phyloP scores from a whole-genome alignment of 306 rosid species.

The Parietaria judaica region DNA sequence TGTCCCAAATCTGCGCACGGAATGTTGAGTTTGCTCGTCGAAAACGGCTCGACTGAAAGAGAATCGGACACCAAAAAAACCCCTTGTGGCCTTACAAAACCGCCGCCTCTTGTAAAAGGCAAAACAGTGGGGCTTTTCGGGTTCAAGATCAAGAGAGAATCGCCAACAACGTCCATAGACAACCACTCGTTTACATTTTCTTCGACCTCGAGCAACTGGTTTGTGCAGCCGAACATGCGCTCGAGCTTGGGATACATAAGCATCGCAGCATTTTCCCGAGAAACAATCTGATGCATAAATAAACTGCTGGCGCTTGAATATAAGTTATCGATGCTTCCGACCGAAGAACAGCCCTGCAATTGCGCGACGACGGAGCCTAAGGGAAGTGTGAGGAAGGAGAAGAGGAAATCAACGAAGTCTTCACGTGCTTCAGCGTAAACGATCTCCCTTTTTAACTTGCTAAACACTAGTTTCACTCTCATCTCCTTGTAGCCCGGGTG shows the following conservation, averaged over 20 bases:
- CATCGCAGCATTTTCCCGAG: not conserved
- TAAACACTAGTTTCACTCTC: conserved; percentile 7
- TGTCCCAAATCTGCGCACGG: conserved; percentile 1
- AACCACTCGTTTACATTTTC: not conserved
- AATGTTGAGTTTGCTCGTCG: conserved; percentile 8
- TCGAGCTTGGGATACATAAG: conserved; percentile 11
- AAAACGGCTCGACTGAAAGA: conserved; percentile 2
- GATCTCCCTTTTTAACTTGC: conserved; percentile 2
- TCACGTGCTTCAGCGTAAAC: conserved; percentile 7
- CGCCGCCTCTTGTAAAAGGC: not conserved
- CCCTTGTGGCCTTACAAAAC: conserved; percentile 8
- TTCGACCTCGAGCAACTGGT: conserved; percentile 1
- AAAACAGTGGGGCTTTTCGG: conserved; percentile 5
- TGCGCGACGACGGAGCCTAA: conserved; percentile 6
- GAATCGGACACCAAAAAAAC: conserved; percentile 2
- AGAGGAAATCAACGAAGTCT: conserved; percentile 5
- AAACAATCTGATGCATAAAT: not conserved
- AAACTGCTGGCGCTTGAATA: not conserved
- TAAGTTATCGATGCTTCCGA: conserved; percentile 16
- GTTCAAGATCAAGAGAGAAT: conserved; percentile 4
- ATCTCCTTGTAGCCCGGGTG: not conserved
- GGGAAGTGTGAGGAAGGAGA: conserved; percentile 13
- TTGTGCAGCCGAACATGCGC: conserved; percentile 8
- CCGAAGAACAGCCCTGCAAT: not conserved
- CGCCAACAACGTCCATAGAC: not conserved